Conservation (phyloP, 257 asterid genomes). For the Solanum verrucosum region DNA sequence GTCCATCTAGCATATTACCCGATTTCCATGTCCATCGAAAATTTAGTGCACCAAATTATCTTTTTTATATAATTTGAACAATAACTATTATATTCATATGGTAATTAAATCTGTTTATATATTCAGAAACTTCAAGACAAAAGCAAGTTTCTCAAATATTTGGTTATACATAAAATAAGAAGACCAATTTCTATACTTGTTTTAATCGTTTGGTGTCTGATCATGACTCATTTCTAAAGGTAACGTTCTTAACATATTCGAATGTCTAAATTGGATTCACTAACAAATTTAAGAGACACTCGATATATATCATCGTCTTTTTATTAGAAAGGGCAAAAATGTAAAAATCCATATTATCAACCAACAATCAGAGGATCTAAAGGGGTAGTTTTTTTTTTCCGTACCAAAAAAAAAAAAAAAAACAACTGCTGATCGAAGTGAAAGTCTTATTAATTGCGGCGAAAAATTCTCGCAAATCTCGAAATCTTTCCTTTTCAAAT, state of each 20-base stretch:
- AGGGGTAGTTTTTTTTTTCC: background rate
- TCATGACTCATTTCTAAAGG: background rate
- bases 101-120: too few species aligned
- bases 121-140: background rate
- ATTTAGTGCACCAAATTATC: background rate
- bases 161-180: background rate
- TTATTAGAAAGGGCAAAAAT: background rate
- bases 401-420: background rate
- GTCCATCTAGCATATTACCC: too few species aligned
- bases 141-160: background rate
- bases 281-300: background rate
- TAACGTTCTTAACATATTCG: background rate
- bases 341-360: background rate
- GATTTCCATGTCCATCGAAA: too few species aligned
- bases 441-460: background rate
- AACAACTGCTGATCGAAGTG: background rate
- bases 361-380: background rate
- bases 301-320: background rate
- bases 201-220: background rate
- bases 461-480: background rate
- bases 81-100: background rate
- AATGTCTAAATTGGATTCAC: background rate
- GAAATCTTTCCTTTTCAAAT: slow-evolving; percentile 9
- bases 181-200: background rate
- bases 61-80: background rate